Conservation (phyloP, 164 flowering plant species). For the Magnolia kwangsiensis region DNA sequence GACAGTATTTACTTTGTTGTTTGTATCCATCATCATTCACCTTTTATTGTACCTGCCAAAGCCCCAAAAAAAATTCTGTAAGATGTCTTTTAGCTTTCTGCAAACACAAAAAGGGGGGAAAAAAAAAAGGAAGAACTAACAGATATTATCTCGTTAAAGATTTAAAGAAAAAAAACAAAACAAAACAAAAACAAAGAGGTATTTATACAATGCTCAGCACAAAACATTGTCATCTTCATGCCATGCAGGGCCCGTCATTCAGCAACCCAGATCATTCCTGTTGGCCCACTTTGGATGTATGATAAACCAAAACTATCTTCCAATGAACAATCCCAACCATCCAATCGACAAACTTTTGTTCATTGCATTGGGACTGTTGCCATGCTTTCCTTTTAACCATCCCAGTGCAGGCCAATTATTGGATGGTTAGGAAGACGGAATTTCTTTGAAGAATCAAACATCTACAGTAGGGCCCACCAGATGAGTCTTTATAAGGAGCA, state of each 20-base stretch:
- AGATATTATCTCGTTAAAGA: neutral
- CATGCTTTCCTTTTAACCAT: no score
- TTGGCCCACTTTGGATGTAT: no score
- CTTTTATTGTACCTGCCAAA: slow-evolving; percentile 19
- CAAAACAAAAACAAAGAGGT: neutral
- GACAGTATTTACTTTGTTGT: neutral
- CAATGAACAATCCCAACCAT: no score
- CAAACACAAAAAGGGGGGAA: neutral
- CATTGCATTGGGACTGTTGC: no score
- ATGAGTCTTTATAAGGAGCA: no score
- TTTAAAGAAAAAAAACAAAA: neutral
- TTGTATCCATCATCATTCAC: slow-evolving; percentile 5
- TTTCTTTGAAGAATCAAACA: no score
- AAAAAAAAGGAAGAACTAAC: neutral
- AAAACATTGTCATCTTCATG: neutral
- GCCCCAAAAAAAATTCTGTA: slow-evolving; percentile 3
- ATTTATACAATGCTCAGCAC: neutral
- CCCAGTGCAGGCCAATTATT: no score
- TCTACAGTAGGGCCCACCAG: no score
- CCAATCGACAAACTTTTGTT: no score
- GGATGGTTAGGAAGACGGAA: no score
- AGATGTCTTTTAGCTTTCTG: neutral
- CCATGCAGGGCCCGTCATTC: neutral
- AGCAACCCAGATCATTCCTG: neutral
- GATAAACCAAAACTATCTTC: no score